Base-by-base conservation (phyloP, 2,329 filamentous ascomycete genomes). In the Nigrospora oryzae region DNA sequence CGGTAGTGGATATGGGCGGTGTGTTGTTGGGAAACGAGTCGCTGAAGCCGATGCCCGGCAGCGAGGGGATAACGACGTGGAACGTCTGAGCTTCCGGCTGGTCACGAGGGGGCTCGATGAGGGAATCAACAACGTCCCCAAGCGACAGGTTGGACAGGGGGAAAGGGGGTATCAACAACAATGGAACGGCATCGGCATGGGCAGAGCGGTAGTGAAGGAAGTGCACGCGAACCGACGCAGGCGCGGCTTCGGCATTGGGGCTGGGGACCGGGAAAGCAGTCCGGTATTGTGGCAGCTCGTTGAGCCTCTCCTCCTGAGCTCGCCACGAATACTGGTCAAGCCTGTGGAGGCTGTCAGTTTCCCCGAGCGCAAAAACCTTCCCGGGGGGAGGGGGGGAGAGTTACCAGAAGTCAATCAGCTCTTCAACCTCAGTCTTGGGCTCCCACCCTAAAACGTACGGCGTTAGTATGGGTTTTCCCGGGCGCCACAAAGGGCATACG, bases 41-140 rank as follows among this genome's bases (percentile, higher is more conserved):
- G 58, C 81, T 84, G 55, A 86, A 86, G 14, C 80, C 82, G 38
- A 83, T 66, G 0, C 81, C 82, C 0, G 83, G 81, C 16, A 86
- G 69, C 37, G 77, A 79, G 1, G 83, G 82, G 16, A 78, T 75
- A 16, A 86, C 72, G n/a, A 86, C 57, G 54, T 86, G 78, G 53
- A 86, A 86, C 1, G 79, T 69, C 47, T 77, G 74, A 15, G 62
- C 54, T 36, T 55, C 53, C 44, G 59, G 53, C 52, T 63, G 58
- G 60, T 70, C 66, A 11, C 23, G 23, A 10, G 73, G 63, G 2
- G 79, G 78, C 17, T 78, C 65, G 4, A 73, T 74, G 37, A 85
- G 65, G 5, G 67, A 64, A 30, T 71, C 63, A 43, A 83, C 65
- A 45, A 84, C 65, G 30, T 79, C 74, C 10, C 68, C 64, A 15